Base-by-base conservation (phyloP, 768 basidiomycete species). In the Amanita exitialis region DNA sequence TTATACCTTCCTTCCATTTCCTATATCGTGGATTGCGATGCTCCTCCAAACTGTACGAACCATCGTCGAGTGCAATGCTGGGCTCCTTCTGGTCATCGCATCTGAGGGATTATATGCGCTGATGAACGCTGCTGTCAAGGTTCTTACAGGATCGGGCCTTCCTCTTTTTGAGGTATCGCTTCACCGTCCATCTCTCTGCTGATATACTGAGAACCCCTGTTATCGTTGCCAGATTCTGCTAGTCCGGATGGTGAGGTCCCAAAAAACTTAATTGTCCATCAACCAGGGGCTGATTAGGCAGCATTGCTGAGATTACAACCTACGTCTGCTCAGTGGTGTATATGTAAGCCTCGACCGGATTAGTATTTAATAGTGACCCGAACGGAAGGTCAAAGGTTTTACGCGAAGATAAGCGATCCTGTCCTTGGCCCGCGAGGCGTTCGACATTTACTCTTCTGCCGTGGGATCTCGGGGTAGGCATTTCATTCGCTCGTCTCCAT, bases 401-500 rank as follows among this genome's bases (percentile, higher is more conserved):
- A 72, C 68, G 73, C 62, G 56, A 55, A 66, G 21, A 62, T 73
- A 6, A 62, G 63, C 2, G 69, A 90, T 59, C 85, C 86, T 1
- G 62, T 82, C 27, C 59, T 83, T 0, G 89, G 87, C 0, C 89
- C 88, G 0, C 79, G 79, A 39, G 83, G 74, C 3, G 77, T 90
- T 3, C 72, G 87, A 30, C 49, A 67, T 4, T 63, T 86, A 8
- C 68, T 90, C 3, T 63, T 73, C 1, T 62, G 72, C 10, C 69
- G 88, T 54, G 86, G 86, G 0, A 64, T 84, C 51, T 65, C 73
- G 16, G 87, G 86, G 78, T 85, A 52, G 79, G 81, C 13, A 67
- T 86, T 84, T 62, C 83, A 79, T 59, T 79, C 86, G 1, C 65
- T 90, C 7, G 72, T 47, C 43, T 18, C 5, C 18, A 21, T 46